Evolutionary conservation across 2,329 filamentous ascomycete genomes (phyloP), one percentile per base, ranked within the genome.

Genomic region (Fusarium subtropicale): DNA sequence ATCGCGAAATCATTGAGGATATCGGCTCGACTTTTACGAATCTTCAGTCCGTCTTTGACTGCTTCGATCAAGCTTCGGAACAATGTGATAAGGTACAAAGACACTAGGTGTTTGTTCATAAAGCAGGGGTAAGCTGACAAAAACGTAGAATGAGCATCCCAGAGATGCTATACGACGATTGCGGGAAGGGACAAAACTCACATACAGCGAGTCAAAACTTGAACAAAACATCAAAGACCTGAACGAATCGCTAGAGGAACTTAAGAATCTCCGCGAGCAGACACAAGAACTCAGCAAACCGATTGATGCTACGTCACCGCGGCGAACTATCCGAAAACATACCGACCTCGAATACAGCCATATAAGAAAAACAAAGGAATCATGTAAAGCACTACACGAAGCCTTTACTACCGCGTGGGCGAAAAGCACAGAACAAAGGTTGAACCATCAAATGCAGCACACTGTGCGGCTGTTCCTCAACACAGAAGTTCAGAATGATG

Each of bases 1-100:
- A 18, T 12, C 18, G 26, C 12, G 26, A 46, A 9, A 7, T 46
- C 26, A 46, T 46, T 10, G n/a, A 46, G 2, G 44, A 46, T 12
- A 46, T 46, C 30, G n/a, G 44, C 7, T 20, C 44, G 12, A 46
- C 44, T 15, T 9, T 46, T 12, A 5, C 5, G 11, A 10, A 4
- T 20, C 18, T 46, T 10, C 44, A 46, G 28, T 46, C 44, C n/a
- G 9, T 46, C 5, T 46, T 46, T n/a, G 44, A 46, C 44, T 46
- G 13, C 18, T 46, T 46, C 18, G 44, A 46, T 9, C 44, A 46
- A 24, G 30, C 30, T 4, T 7, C 31, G 18, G 44, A 46, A 16
- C n/a, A 46, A 46, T 5, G 44, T 26, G 44, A 46, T 31, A 26
- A 46, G 26, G 44, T 31, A 31, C 16, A n/a, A 7, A 30, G 28